These are phyloP conservation scores for Dactylonectria macrodidyma DNA, from an alignment of 2,329 filamentous ascomycete species.

Conservation along the genomic window DNA sequence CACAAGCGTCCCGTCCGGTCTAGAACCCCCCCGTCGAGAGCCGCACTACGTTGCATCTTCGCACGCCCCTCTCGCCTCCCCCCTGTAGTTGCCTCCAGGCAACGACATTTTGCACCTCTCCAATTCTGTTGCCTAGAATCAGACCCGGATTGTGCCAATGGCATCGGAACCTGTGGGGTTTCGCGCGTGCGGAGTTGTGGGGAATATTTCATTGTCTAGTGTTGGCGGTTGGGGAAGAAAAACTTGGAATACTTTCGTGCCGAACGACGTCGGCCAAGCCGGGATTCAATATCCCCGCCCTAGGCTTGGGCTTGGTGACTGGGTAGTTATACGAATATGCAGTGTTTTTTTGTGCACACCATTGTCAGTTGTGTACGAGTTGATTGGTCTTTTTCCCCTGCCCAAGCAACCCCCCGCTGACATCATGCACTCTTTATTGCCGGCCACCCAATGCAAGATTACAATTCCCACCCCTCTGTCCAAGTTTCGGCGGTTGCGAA, in stretches of 20 bases:
- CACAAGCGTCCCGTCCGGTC: constrained; percentile 6
- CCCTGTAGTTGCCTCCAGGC: constrained; percentile 28
- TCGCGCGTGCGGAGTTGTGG: constrained; percentile 21
- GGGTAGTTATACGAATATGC: background rate
- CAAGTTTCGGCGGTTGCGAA: background rate
- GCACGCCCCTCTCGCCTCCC: background rate
- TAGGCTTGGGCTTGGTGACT: background rate
- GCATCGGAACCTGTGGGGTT: constrained; percentile 20
- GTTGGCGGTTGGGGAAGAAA: constrained; percentile 24
- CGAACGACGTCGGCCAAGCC: background rate
- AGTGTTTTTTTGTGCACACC: background rate
- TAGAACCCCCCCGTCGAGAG: constrained; percentile 18
- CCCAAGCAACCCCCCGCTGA: background rate
- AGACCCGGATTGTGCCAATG: constrained; percentile 4
- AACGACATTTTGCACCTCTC: constrained; percentile 27
- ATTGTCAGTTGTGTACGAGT: background rate
- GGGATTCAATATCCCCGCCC: background rate
- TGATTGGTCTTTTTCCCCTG: background rate
- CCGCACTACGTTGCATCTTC: constrained; percentile 35
- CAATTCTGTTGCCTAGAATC: constrained; percentile 34
- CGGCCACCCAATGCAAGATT: background rate
- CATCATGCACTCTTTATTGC: constrained; percentile 11
- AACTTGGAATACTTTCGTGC: background rate
- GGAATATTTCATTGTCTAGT: background rate
- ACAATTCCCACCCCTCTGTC: too few relatives aligned